These are phyloP conservation scores for Quercus rubra DNA, from an alignment of 306 rosid genomes.

Conservation along the genomic window DNA sequence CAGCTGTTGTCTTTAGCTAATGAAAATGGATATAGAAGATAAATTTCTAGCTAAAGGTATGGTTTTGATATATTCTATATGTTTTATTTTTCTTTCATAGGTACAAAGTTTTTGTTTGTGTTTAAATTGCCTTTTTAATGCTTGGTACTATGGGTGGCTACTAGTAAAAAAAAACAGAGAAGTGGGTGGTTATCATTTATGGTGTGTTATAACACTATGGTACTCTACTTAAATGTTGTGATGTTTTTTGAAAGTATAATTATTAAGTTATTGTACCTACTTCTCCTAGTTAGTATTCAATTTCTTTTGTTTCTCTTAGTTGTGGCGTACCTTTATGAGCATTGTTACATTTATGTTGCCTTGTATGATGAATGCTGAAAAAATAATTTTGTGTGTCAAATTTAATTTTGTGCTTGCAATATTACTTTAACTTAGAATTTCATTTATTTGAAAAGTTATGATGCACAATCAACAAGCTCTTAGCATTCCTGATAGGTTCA, in stretches of 20 bases:
- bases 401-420: background rate
- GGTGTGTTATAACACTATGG: background rate
- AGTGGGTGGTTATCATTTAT: background rate
- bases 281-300: background rate
- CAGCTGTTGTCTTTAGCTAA: constrained; percentile 13
- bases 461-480: background rate
- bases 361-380: background rate
- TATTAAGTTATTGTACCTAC: background rate
- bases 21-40: constrained; percentile 65
- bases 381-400: background rate
- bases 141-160: constrained; percentile 6
- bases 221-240: background rate
- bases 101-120: background rate
- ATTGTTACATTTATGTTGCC: background rate
- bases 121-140: constrained; percentile 7
- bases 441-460: background rate
- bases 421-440: background rate
- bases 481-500: background rate
- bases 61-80: constrained; percentile 14
- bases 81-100: background rate
- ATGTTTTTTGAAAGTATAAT: constrained; percentile 9
- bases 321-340: background rate
- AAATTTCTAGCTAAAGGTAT: constrained; percentile 63
- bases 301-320: background rate
- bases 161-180: background rate